Base-by-base conservation (phyloP, 2,329 filamentous ascomycete genomes). In the Colletotrichum neosansevieriae region DNA sequence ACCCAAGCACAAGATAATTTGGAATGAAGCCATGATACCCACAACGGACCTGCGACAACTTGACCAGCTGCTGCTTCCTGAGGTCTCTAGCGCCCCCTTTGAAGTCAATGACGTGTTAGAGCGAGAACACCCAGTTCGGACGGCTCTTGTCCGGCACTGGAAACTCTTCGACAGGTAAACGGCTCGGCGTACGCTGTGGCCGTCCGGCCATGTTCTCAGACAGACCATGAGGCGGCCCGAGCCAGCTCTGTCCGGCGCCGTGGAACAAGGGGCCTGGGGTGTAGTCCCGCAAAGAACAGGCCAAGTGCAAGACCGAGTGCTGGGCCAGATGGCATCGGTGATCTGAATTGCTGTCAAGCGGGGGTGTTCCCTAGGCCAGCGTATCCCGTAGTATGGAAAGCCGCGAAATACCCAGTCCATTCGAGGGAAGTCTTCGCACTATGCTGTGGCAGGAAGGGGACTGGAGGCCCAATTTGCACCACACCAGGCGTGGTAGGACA, bases 31-130 rank as follows among this genome's bases (percentile, higher is more conserved):
- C 32, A n/a, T 56, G 40, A 42, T 21, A 36, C 11, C 34, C 42
- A 44, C 42, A 32, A 15, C 19, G 19, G 29, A 63, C 12, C 40
- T 38, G 21, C 34, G 21, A 29, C 2, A 49, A 17, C 4, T 40
- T 12, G 21, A 13, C 17, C 19, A 2, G 13, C 12, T 21, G 38
- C 24, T 62, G 63, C 34, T 29, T 40, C 24, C 38, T 45, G 13
- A 29, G 29, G 19, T 40, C 21, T 24, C n/a, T 40, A 34, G 47
- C 34, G 36, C 54, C 21, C 51, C 51, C 53, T 42, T 58, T 9
- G 38, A 9, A 68, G 65, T 64, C 65, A 38, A 68, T 68, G 60
- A 64, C 65, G 60, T 67, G n/a, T 32, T 38, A 13, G 38, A 64
- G 32, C 38, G 38, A 64, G 32, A 29, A 54, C 59, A 15, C 53